A percentile compares a stretch with the other conserved stretches of the same genome.
Evolutionary conservation across 75 land plant genomes (phyloP).

Genomic region (Selaginella moellendorffii): DNA sequence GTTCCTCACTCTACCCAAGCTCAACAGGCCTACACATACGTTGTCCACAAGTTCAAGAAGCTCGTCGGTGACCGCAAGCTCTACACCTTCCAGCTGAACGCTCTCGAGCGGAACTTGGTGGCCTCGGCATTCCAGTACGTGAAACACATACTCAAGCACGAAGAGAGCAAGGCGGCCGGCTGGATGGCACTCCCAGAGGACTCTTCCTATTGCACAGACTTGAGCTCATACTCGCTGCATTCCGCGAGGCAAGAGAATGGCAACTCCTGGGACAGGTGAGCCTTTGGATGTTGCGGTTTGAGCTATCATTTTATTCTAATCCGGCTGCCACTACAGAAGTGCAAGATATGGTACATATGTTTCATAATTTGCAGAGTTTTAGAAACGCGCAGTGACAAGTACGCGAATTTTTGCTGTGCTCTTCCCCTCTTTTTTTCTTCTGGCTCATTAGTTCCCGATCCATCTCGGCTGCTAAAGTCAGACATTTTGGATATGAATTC

Average conservation of each 20-base stretch:
- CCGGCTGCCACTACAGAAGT: not conserved
- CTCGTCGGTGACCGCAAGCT: constrained; percentile 42
- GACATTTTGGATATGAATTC: too few relatives aligned
- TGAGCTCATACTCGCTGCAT: constrained; percentile 67
- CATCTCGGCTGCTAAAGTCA: too few relatives aligned
- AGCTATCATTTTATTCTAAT: not conserved
- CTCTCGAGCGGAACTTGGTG: constrained; percentile 53
- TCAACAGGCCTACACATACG: constrained; percentile 58
- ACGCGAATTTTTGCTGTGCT: too few relatives aligned
- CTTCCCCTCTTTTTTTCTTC: too few relatives aligned
- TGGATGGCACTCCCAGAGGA: constrained; percentile 35
- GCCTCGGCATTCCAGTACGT: constrained; percentile 75
- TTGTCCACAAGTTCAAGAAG: constrained; percentile 79
- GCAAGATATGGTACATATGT: not conserved
- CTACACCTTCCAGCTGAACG: constrained; percentile 69
- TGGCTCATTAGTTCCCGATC: too few relatives aligned
- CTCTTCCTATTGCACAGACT: constrained; percentile 73
- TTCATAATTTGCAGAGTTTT: too few relatives aligned
- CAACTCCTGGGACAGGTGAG: not conserved
- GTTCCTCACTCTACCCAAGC: constrained; percentile 30
- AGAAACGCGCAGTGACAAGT: too few relatives aligned
- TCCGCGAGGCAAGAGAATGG: not conserved
- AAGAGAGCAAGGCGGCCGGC: constrained; percentile 52
- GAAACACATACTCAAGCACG: constrained; percentile 83
- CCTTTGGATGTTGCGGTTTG: not conserved